These are phyloP conservation scores for Musa schizocarpa DNA, from an alignment of 176 grass and related monocot genomes.

Conservation along the genomic window DNA sequence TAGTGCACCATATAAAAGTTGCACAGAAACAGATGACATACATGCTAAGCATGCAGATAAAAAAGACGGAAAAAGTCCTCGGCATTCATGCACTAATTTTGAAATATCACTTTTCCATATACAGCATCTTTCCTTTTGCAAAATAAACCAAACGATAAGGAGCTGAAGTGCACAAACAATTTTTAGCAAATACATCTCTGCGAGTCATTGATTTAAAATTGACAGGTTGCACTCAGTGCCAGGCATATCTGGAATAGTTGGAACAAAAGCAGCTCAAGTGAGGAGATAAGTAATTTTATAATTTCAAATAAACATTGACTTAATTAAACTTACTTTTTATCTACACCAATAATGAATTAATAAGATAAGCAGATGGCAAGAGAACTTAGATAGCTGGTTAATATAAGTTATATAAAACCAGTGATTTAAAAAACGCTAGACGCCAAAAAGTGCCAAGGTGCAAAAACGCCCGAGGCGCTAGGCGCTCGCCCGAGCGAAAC, in stretches of 20 bases:
- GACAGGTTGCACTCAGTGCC: not conserved
- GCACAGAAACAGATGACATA: not conserved
- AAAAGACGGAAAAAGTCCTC: too few relatives aligned
- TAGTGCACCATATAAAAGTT: constrained; percentile 9
- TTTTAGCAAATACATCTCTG: not conserved
- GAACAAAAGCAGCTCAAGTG: not conserved
- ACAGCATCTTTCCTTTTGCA: not conserved
- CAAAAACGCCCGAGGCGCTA: too few relatives aligned
- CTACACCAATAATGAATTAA: too few relatives aligned
- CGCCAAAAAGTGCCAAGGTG: too few relatives aligned
- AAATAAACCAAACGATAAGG: not conserved
- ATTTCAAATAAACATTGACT: too few relatives aligned
- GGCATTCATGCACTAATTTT: too few relatives aligned
- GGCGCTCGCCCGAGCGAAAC: too few relatives aligned
- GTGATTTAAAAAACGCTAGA: too few relatives aligned
- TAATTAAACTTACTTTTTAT: too few relatives aligned
- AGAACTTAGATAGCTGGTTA: too few relatives aligned
- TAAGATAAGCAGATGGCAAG: too few relatives aligned
- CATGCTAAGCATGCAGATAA: not conserved
- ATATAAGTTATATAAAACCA: too few relatives aligned
- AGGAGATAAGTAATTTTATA: not conserved
- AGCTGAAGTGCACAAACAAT: not conserved
- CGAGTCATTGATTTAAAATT: not conserved
- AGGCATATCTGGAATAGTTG: not conserved
- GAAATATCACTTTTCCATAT: not conserved